Evolutionary conservation across 1,284 basidiomycete species (phyloP).

Genomic region (Boletus smithii): DNA sequence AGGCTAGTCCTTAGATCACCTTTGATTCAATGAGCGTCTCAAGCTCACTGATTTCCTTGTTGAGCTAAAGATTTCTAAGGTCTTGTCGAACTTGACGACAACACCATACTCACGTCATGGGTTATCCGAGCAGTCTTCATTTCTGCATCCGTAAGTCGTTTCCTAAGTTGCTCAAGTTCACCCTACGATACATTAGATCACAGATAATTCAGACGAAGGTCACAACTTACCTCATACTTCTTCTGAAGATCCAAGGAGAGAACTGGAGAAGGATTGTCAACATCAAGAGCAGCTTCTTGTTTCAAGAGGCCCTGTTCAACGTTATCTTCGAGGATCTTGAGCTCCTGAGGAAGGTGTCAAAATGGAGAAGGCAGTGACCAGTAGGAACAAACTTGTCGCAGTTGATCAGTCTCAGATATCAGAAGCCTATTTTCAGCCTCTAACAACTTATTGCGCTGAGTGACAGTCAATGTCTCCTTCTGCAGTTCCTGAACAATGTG

Average conservation of each 20-base stretch:
- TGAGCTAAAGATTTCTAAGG: constrained; percentile 50
- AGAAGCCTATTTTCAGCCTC: constrained; percentile 77
- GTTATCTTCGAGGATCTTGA: constrained; percentile 70
- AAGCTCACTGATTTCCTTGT: constrained; percentile 87
- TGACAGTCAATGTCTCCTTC: constrained; percentile 69
- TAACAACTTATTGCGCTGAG: constrained; percentile 65
- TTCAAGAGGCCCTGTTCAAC: constrained; percentile 60
- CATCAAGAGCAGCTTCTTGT: constrained; percentile 47
- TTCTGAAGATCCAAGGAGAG: constrained; percentile 40
- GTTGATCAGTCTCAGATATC: constrained; percentile 68
- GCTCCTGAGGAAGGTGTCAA: constrained; percentile 46
- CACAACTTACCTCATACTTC: constrained; percentile 50
- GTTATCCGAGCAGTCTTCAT: constrained; percentile 67
- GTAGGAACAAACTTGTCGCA: constrained; percentile 58
- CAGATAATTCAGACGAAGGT: background rate
- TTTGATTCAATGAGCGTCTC: constrained; percentile 89
- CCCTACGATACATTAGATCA: constrained; percentile 36
- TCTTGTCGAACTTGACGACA: constrained; percentile 4
- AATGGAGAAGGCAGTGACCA: background rate
- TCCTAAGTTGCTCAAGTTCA: constrained; percentile 68
- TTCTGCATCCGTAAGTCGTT: constrained; percentile 64
- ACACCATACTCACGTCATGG: constrained; percentile 57
- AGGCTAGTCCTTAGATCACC: constrained; percentile 37
- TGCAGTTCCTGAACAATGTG: constrained; percentile 87
- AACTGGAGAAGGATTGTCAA: constrained; percentile 24